phyloP scores from a whole-genome alignment of 805 yeast species.

The Pichia sporocuriosa region DNA sequence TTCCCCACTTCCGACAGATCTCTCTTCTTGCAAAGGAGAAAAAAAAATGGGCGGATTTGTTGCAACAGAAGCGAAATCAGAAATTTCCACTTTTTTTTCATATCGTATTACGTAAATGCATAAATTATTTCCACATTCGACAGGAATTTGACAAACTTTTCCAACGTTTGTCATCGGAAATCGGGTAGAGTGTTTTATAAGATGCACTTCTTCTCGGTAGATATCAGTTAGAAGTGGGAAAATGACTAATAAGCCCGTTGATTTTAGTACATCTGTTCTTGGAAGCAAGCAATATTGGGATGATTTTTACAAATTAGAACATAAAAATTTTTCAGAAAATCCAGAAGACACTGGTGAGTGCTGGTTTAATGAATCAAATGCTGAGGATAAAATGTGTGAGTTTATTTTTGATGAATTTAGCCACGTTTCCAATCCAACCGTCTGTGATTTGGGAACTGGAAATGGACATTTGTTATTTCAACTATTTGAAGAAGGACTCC shows the following conservation, averaged over 20 bases:
- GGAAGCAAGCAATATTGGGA: slow-evolving; percentile 95
- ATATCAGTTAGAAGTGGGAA: too few species aligned
- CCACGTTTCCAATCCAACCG: slow-evolving; percentile 23
- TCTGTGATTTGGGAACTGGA: slow-evolving; percentile 91
- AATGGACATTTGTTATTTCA: slow-evolving; percentile 85
- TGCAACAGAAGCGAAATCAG: too few species aligned
- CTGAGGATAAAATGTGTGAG: slow-evolving; percentile 76
- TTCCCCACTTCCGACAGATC: too few species aligned
- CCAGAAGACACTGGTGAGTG: slow-evolving; percentile 88
- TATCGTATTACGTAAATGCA: too few species aligned
- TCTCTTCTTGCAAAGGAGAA: too few species aligned
- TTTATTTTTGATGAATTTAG: slow-evolving; percentile 38
- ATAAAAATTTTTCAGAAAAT: slow-evolving; percentile 62
- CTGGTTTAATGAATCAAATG: slow-evolving; percentile 95
- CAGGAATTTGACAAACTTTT: too few species aligned
- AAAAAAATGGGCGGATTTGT: too few species aligned
- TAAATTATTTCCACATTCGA: too few species aligned
- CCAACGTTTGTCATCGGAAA: too few species aligned
- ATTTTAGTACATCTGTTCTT: slow-evolving; percentile 68
- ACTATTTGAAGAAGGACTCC: slow-evolving; percentile 49
- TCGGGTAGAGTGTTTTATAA: too few species aligned
- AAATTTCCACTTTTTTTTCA: too few species aligned
- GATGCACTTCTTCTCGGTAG: too few species aligned
- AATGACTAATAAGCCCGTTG: slow-evolving; percentile 18
- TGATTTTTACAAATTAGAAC: slow-evolving; percentile 70